Evolutionary conservation across 768 basidiomycete genomes (phyloP), one percentile per base, ranked within the genome.

Genomic region (Dioszegia crocea): DNA sequence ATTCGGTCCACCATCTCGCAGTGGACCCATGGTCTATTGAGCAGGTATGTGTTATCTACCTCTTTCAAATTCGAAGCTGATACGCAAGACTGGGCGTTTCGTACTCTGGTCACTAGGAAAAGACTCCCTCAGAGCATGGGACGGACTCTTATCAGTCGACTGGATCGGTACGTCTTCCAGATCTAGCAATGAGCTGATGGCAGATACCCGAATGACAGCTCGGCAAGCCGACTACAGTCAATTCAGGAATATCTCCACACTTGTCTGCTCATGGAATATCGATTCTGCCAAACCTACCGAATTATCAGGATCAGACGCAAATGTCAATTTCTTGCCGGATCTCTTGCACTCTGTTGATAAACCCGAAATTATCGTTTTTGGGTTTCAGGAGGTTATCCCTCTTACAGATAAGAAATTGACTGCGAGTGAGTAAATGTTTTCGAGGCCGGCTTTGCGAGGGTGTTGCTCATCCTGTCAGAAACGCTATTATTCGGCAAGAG

Each of bases 351-450:
- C 86, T 67, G 85, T 87, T 36, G 85, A 88, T 12, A 67, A 77
- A 11, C 89, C 94, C 2, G 93, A 97, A 63, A 86, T 98, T 66
- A 87, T 99, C 63, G 83, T 85, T 3, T 94, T 99, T 67, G 92
- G 92, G 1, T 88, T 98, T 76, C 94, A 99, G 76, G 94, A 98
- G 78, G 83, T 97, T 38, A 90, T 99, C 60, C 91, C 96, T 72
- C 83, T 99, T n/a, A 92, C 96, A 66, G 86, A 84, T 63, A 85
- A 90, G 61, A 91, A 86, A 78, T 86, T 97, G 81, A 86, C 88
- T 1, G 94, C 94, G 9, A 82, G 81, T 82, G 48, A 56, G 80
- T 79, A 10, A 2, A 3, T 11, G n/a, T n/a, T n/a, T n/a, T 4
- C 12, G 36, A 31, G 57, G n/a, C 23, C 14, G 21, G 44, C 12